phyloP scores from a whole-genome alignment of 164 flowering plant species.

The Chimonanthus salicifolius region DNA sequence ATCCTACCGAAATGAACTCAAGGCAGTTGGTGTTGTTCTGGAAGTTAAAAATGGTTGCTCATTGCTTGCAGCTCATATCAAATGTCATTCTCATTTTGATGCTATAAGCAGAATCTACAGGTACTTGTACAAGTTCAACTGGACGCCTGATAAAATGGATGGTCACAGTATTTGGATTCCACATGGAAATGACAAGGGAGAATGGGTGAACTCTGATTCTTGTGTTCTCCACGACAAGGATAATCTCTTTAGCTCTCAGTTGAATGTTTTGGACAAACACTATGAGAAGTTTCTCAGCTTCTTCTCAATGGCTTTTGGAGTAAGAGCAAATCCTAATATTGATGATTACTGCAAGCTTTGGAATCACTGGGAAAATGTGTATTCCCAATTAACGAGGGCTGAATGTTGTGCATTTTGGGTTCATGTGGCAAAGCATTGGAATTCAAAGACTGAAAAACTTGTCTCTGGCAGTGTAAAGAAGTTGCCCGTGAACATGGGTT shows the following conservation, averaged over 20 bases:
- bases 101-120: slow-evolving; percentile 40
- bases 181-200: slow-evolving; percentile 29
- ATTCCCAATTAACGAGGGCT: slow-evolving; percentile 14
- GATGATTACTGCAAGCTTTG: slow-evolving; percentile 52
- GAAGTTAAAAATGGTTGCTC: slow-evolving; percentile 30
- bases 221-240: slow-evolving; percentile 52
- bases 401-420: slow-evolving; percentile 63
- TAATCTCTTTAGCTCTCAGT: slow-evolving; percentile 37
- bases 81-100: slow-evolving; percentile 22
- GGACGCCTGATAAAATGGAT: slow-evolving; percentile 32
- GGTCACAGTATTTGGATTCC: slow-evolving; percentile 51
- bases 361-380: slow-evolving; percentile 48
- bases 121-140: slow-evolving; percentile 26
- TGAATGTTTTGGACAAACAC: slow-evolving; percentile 35
- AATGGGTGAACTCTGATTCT: slow-evolving; percentile 37
- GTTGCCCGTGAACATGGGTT: slow-evolving; percentile 36
- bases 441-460: slow-evolving; percentile 14
- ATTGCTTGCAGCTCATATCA: slow-evolving; percentile 35
- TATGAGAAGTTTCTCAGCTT: slow-evolving; percentile 36
- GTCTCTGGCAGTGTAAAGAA: slow-evolving; percentile 27
- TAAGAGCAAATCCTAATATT: slow-evolving; percentile 33
- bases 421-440: slow-evolving; percentile 29
- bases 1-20: slow-evolving; percentile 38
- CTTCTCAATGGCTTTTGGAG: slow-evolving; percentile 35
- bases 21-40: slow-evolving; percentile 38